A percentile compares a stretch with the other conserved stretches of the same genome.
These are phyloP conservation scores for Phallus indusiatus DNA, from an alignment of 768 basidiomycete genomes.

Conservation along the genomic window DNA sequence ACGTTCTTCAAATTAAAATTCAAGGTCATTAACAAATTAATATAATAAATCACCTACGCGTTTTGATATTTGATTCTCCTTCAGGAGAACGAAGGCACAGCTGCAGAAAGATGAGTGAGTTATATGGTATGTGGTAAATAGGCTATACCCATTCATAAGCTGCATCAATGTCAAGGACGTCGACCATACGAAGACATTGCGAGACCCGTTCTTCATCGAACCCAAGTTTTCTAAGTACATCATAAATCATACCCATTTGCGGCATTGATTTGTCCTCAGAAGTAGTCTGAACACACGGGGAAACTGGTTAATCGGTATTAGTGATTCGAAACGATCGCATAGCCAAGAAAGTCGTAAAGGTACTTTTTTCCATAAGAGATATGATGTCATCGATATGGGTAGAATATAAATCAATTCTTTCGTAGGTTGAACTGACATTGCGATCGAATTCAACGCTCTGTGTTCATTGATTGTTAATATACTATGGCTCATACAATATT, in stretches of 20 bases:
- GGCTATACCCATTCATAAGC: conserved; percentile 80
- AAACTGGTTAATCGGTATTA: not conserved
- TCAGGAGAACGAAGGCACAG: conserved; percentile 55
- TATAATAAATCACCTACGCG: conserved; percentile 21
- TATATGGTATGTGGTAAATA: not conserved
- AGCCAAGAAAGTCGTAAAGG: not conserved
- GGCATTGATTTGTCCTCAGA: conserved; percentile 62
- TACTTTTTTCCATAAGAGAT: conserved; percentile 26
- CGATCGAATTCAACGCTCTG: conserved; percentile 79
- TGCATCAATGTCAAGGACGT: conserved; percentile 71
- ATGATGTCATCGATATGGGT: conserved; percentile 50
- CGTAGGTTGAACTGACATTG: conserved; percentile 55
- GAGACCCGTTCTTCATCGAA: conserved; percentile 61
- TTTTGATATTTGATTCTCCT: conserved; percentile 39
- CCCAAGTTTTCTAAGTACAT: conserved; percentile 68
- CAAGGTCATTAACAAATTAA: too few relatives aligned
- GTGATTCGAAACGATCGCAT: too few relatives aligned
- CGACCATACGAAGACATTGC: conserved; percentile 58
- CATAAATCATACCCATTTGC: conserved; percentile 71
- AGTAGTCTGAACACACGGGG: conserved; percentile 26
- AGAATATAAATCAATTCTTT: conserved; percentile 53
- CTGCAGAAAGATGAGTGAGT: conserved; percentile 26
- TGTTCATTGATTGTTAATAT: conserved; percentile 1
- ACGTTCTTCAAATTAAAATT: not conserved
- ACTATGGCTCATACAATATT: not conserved